Base-by-base conservation (phyloP, 1,284 basidiomycete genomes). In the Pascua guehoae region DNA sequence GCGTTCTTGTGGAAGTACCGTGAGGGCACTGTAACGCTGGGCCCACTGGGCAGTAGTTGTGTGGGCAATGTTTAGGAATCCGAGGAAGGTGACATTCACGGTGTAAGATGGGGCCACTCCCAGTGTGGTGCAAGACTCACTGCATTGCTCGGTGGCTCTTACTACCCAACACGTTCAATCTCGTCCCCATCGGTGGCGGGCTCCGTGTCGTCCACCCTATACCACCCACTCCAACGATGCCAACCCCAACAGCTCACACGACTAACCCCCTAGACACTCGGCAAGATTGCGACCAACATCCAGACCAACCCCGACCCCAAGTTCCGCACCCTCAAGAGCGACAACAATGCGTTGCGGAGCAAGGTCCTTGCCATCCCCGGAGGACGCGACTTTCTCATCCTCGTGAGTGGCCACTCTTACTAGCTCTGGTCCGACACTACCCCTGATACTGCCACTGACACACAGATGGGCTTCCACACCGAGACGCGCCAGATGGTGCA, bases 281-380 rank as follows among this genome's bases (percentile, higher is more conserved):
- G 74, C 47, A 73, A 73, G 60, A 74, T 76, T 40, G 62, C 72
- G 5, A 63, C 47, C 32, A 76, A 76, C 53, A 73, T 76, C 57
- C 60, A 58, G 24, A 53, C 58, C 14, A 58, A 60, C n/a, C 37
- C 59, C 11, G 75, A 76, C 12, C 61, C 65, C 2, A 76, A 74
- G 62, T 76, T 56, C 53, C 58, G 71, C 37, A 62, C 54, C 0
- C 47, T 76, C 16, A 73, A 72, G 63, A 60, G 66, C 1, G 61
- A 64, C 47, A 75, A 74, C 51, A 42, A 48, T 1, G 51, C 62
- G 45, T 59, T 76, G 43, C 69, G 70, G 63, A 66, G 64, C 49
- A 72, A 73, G 58, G 67, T 76, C 1, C 52, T 75, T 40, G 49
- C 55, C 14, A 64, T 64, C 2, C 68, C 65, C 38, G 73, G 73